Evolutionary conservation across 345 rosid species (phyloP).

Genomic region (Ailanthus altissimus): DNA sequence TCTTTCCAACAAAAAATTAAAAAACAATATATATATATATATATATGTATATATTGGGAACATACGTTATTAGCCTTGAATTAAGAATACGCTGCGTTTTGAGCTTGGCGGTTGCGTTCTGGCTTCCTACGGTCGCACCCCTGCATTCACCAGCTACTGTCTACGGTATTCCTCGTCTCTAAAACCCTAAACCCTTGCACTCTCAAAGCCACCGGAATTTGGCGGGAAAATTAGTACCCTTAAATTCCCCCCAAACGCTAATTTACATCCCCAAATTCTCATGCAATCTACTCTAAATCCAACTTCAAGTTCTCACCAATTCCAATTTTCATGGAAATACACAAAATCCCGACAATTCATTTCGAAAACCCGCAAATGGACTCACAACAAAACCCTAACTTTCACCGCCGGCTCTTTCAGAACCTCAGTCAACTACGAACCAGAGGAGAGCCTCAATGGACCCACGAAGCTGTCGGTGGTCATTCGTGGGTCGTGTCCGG

Average conservation of each 20-base stretch:
- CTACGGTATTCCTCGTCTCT: background rate
- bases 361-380: constrained; percentile 19
- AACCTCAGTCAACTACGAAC: constrained; percentile 41
- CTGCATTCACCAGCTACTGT: too few relatives aligned
- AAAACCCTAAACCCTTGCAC: constrained; percentile 27
- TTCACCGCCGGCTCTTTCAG: constrained; percentile 32
- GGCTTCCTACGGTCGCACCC: background rate
- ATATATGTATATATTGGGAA: too few relatives aligned
- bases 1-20: too few relatives aligned
- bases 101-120: background rate
- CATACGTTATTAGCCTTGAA: too few relatives aligned
- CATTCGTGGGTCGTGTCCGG: constrained; percentile 47
- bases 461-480: constrained; percentile 51
- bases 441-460: constrained; percentile 35
- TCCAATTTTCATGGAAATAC: constrained; percentile 34
- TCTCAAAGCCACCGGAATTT: constrained; percentile 7
- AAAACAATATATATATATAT: too few relatives aligned
- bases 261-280: constrained; percentile 24
- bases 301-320: constrained; percentile 22
- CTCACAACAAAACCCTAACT: constrained; percentile 26
- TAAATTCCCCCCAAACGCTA: background rate
- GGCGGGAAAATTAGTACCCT: constrained; percentile 27
- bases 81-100: background rate
- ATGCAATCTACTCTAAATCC: constrained; percentile 51
- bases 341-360: constrained; percentile 15